A percentile compares a stretch with the other conserved stretches of the same genome.
Conservation (phyloP, 768 basidiomycete species). For the Lenzites betulinus region DNA sequence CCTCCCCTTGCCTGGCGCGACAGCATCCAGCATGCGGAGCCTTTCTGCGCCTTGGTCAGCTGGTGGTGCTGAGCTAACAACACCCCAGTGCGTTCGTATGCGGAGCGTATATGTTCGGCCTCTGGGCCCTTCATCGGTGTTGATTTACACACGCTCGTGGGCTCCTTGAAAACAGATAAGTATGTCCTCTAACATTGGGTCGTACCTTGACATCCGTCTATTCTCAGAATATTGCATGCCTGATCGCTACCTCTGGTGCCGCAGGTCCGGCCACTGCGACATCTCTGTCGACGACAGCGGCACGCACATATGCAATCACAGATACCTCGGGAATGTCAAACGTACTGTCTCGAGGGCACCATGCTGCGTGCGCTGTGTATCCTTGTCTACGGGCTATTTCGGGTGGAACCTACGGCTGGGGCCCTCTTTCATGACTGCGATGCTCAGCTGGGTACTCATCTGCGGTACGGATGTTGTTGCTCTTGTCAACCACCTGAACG, state of each 20-base stretch:
- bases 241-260: background rate
- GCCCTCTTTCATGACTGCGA: background rate
- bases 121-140: background rate
- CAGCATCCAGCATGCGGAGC: background rate
- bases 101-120: background rate
- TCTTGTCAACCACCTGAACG: background rate
- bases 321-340: background rate
- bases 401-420: background rate
- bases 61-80: too few species aligned
- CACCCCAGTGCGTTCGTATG: constrained; percentile 2
- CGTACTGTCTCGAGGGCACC: background rate
- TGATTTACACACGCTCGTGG: background rate
- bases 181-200: background rate
- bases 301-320: background rate
- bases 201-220: too few species aligned
- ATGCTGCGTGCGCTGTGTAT: background rate
- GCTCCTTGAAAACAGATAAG: background rate
- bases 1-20: background rate
- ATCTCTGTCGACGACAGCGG: too few species aligned
- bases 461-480: background rate
- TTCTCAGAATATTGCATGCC: too few species aligned
- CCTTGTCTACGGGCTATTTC: background rate
- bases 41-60: constrained; percentile 2
- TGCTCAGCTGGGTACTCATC: background rate
- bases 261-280: too few species aligned